Percentiles rank a stretch among this genome's conserved stretches.
phyloP scores from a whole-genome alignment of 2,329 filamentous ascomycete species.

The Talaromyces sp. region DNA sequence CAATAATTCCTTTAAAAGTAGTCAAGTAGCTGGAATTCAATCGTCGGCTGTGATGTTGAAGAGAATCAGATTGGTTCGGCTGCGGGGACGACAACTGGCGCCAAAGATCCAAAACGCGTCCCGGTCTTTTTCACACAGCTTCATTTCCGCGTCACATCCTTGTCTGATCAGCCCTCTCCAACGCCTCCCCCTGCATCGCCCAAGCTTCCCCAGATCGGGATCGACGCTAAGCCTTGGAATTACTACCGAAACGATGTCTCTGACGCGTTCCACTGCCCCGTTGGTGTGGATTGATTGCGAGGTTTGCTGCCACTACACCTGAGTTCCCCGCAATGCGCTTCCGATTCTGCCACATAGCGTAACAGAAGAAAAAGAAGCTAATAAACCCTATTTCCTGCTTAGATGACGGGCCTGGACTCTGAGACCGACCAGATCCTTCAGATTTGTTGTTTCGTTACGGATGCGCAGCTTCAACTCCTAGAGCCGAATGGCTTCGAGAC shows the following conservation, averaged over 20 bases:
- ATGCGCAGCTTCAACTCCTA: conserved; percentile 68
- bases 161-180: background rate
- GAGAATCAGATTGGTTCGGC: background rate
- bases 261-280: conserved; percentile 54
- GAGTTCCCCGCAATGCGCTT: background rate
- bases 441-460: conserved; percentile 87
- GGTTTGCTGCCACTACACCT: conserved; percentile 30
- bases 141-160: background rate
- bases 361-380: conserved; percentile 1
- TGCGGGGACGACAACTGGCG: background rate
- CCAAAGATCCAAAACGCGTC: background rate
- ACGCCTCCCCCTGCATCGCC: background rate
- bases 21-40: background rate
- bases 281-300: conserved; percentile 85
- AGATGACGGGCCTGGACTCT: conserved; percentile 89
- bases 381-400: conserved; percentile 8
- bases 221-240: background rate
- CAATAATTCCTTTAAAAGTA: background rate
- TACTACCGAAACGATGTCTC: conserved; percentile 28
- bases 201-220: background rate
- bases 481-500: conserved; percentile 75
- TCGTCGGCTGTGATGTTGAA: background rate
- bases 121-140: background rate
- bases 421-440: conserved; percentile 81
- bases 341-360: background rate